Conservation (phyloP, 225 moss, liverwort and hornwort species). For the Marchantia paleacea region DNA sequence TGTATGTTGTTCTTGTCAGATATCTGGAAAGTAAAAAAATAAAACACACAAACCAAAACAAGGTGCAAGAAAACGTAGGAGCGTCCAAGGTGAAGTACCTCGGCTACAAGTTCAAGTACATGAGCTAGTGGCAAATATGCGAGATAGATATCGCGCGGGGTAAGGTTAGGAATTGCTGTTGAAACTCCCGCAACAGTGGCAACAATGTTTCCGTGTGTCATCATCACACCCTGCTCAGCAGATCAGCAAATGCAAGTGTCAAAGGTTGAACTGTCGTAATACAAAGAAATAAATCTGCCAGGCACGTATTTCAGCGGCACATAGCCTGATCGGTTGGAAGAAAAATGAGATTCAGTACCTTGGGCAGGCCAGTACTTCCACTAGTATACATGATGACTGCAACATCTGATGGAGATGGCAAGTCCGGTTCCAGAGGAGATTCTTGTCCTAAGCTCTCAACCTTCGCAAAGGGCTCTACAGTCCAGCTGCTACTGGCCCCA, state of each 20-base stretch:
- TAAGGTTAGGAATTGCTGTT: constrained; percentile 61
- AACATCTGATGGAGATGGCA: constrained; percentile 63
- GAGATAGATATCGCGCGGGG: constrained; percentile 60
- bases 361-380: constrained; percentile 95
- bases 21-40: not conserved
- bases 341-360: constrained; percentile 41
- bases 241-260: not conserved
- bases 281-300: not conserved
- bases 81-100: constrained; percentile 40
- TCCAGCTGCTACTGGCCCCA: constrained; percentile 55
- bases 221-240: constrained; percentile 82
- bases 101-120: constrained; percentile 80
- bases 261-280: not conserved
- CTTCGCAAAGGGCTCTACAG: constrained; percentile 49
- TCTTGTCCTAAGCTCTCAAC: constrained; percentile 73
- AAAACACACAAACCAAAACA: not conserved
- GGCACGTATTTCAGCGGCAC: not conserved
- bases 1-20: not conserved
- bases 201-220: constrained; percentile 88
- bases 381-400: constrained; percentile 99
- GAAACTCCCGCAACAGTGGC: constrained; percentile 72
- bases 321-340: not conserved
- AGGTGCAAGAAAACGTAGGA: not conserved
- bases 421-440: constrained; percentile 53
- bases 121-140: constrained; percentile 96